Base-by-base conservation (phyloP, 768 basidiomycete genomes). In the Tulasnella calospora region DNA sequence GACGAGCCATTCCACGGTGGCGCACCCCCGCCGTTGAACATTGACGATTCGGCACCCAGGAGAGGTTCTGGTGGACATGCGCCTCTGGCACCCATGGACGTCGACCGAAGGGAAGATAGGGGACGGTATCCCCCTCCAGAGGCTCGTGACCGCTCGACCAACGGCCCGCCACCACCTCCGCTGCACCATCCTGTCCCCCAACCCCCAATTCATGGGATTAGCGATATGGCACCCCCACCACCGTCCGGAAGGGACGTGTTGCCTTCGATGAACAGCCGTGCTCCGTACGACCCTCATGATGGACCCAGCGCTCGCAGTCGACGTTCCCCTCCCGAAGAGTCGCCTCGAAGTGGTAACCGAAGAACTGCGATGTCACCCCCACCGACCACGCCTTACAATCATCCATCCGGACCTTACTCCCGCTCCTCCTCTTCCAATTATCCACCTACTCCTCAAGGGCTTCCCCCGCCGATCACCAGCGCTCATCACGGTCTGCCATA, bases 1-100 rank as follows among this genome's bases (percentile, higher is more conserved):
- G 82, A 86, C 88, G 89, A 89, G 21, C 94, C 94, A 17, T 95
- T 94, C 86, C 86, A 94, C 80, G 93, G 93, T 46, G 92, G 93
- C 2, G 92, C 92, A 3, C 94, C 93, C 0, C 93, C 93, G 8
- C 93, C 94, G 15, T 91, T 94, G 55, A 88, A 92, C 74, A 84
- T 94, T 12, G 93, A 94, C 79, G 94, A 94, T 6, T 27, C 79
- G 19, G 36, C 38, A 10, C n/a, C 55, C 67, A n/a, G 80, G 19
- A 35, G 80, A 23, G 36, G 35, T 23, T 69, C 57, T 9, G 47
- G 75, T 33, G 81, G 86, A 86, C 92, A 92, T 79, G 89, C 92
- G 0, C 91, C 89, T 2, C 86, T 95, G 35, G 93, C 93, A 8
- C 93, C 93, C 0, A 95, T 95, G 93, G 89, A 90, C 15, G 87